Base-by-base conservation (phyloP, 805 yeast genomes). In the Lachancea nothofagi region DNA sequence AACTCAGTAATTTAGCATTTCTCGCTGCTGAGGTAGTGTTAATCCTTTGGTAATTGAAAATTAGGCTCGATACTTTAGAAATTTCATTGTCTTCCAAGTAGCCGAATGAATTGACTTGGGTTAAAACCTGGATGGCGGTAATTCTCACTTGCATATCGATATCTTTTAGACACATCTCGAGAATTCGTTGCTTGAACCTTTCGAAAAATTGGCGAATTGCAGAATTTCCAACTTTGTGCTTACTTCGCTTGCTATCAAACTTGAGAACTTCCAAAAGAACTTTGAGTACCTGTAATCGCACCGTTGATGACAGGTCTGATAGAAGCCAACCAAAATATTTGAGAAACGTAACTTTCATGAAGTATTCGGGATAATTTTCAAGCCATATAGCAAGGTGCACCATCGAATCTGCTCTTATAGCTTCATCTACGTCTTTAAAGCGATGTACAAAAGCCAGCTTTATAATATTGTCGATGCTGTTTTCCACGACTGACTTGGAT, bases 241-340 rank as follows among this genome's bases (percentile, higher is more conserved):
- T 66, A 22, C 38, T 45, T 9, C 45, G 44, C 25, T 28, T 38
- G 36, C 58, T 40, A 21, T 45, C 46, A 44, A 43, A 53, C 36
- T 61, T 66, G 53, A 75, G 75, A 17, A 78, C 60, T 50, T 65
- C 77, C 9, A 66, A 56, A 31, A 88, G 61, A 3, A 72, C 69
- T 48, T 69, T 75, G 19, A 83, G 54, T 2, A 78, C 88, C 49
- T 83, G 87, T 7, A 69, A 55, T 48, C 95, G 71, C 1, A 85
- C 94, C 3, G 55, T 46, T 8, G 72, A 59, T 12, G 74, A 71
- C 2, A 76, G 66, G 54, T 88, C 96, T n/a, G 89, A 78, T 29
- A 89, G 64, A 24, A 85, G 66, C 94, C 94, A 83, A 4, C 95
- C 95, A 53, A 83, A 71, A 58, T 83, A 85, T 46, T 88, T 73